A percentile compares a stretch with the other conserved stretches of the same genome.
phyloP scores from a whole-genome alignment of 208 protist species.

The Crithidia mellificae region DNA sequence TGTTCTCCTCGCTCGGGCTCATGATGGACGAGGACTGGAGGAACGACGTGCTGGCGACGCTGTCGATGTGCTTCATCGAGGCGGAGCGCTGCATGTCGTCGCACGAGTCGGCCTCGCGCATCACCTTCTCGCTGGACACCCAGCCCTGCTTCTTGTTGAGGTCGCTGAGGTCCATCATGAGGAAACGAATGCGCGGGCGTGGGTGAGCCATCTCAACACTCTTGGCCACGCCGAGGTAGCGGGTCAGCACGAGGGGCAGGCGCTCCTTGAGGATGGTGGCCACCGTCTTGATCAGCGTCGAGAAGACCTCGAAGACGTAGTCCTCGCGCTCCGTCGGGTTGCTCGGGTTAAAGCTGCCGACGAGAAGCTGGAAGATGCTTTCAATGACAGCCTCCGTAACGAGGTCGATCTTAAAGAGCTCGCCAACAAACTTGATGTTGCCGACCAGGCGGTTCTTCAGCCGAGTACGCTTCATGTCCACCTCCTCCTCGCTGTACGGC shows the following conservation, averaged over 20 bases:
- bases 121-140: constrained; percentile 35
- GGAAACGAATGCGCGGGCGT: constrained; percentile 66
- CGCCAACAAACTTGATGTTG: constrained; percentile 86
- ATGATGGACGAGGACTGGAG: constrained; percentile 36
- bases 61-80: constrained; percentile 34
- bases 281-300: constrained; percentile 58
- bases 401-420: constrained; percentile 81
- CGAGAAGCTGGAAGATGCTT: constrained; percentile 65
- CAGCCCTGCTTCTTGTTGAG: constrained; percentile 51
- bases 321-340: constrained; percentile 55
- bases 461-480: constrained; percentile 65
- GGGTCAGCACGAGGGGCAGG: constrained; percentile 39
- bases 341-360: constrained; percentile 55
- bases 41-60: constrained; percentile 27
- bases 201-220: constrained; percentile 64
- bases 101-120: constrained; percentile 41
- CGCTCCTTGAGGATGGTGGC: constrained; percentile 40
- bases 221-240: constrained; percentile 62
- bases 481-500: constrained; percentile 64
- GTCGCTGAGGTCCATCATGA: constrained; percentile 84
- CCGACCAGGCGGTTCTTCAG: constrained; percentile 79
- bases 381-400: constrained; percentile 64
- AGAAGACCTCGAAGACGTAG: constrained; percentile 81
- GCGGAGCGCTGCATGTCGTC: constrained; percentile 31
- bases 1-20: constrained; percentile 28